These are phyloP conservation scores for Colletotrichum sp. DNA, from an alignment of 2,329 filamentous ascomycete genomes.

Conservation along the genomic window DNA sequence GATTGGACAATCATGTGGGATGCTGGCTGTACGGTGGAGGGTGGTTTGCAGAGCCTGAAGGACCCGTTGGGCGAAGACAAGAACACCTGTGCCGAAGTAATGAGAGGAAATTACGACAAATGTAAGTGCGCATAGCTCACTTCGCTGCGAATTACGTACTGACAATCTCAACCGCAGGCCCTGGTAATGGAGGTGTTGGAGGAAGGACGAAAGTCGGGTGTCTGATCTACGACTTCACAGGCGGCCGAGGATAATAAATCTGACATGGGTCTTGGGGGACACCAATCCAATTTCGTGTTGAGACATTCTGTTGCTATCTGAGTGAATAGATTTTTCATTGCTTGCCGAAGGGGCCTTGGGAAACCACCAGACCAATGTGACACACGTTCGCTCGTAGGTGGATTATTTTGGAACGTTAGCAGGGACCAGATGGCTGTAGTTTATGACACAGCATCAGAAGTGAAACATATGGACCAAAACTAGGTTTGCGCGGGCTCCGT, in stretches of 20 bases:
- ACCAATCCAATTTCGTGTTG: too few species aligned
- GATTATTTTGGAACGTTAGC: too few species aligned
- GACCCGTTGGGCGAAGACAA: neutral
- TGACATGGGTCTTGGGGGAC: too few species aligned
- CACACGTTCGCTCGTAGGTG: too few species aligned
- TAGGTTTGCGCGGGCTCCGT: neutral
- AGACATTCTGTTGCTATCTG: too few species aligned
- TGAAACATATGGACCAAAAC: neutral
- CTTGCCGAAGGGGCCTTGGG: too few species aligned
- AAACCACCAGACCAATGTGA: too few species aligned
- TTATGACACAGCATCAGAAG: neutral
- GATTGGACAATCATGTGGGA: neutral
- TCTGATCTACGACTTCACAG: neutral
- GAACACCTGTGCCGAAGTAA: neutral
- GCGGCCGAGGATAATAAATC: neutral
- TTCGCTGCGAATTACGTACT: neutral
- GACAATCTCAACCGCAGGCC: neutral
- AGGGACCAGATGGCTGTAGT: neutral
- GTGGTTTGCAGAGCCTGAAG: neutral
- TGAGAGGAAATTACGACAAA: neutral
- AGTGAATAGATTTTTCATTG: too few species aligned
- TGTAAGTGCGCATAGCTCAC: neutral
- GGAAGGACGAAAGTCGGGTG: neutral
- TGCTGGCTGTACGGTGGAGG: neutral
- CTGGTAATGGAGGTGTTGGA: neutral